These are phyloP conservation scores for Parasitella parasitica DNA, from an alignment of 371 early-diverging fungal genomes.

Conservation along the genomic window DNA sequence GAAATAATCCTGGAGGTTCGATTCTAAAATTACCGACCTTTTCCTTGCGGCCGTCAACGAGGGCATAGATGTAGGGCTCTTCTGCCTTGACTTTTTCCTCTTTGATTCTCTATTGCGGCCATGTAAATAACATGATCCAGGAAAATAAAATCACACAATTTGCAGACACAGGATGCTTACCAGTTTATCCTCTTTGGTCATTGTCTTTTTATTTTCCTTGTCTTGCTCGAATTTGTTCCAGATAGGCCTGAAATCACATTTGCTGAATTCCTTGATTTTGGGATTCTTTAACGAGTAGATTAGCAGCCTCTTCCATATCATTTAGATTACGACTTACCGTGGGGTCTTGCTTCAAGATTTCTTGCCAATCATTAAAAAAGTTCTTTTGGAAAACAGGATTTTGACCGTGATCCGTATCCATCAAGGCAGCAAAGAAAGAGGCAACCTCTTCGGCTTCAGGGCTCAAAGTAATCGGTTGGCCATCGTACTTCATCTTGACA, in stretches of 20 bases:
- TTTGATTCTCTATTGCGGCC: slow-evolving; percentile 51
- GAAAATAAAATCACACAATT: neutral
- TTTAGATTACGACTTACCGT: slow-evolving; percentile 47
- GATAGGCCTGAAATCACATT: slow-evolving; percentile 92
- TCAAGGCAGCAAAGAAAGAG: slow-evolving; percentile 86
- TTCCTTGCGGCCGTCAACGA: slow-evolving; percentile 90
- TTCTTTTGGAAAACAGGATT: slow-evolving; percentile 88
- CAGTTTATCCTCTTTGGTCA: slow-evolving; percentile 91
- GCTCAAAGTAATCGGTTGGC: slow-evolving; percentile 65
- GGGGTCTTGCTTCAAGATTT: slow-evolving; percentile 62
- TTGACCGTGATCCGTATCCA: slow-evolving; percentile 83
- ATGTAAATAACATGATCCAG: neutral
- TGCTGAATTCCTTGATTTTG: slow-evolving; percentile 74
- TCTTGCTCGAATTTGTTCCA: slow-evolving; percentile 74
- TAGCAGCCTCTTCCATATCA: neutral
- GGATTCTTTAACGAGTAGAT: slow-evolving; percentile 14
- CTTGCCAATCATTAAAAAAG: slow-evolving; percentile 88
- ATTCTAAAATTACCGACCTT: slow-evolving; percentile 97
- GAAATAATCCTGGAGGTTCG: slow-evolving; percentile 96
- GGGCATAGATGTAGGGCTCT: slow-evolving; percentile 73
- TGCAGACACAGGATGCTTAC: slow-evolving; percentile 22
- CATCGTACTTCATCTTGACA: slow-evolving; percentile 86
- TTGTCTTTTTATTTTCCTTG: slow-evolving; percentile 77
- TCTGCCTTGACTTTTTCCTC: slow-evolving; percentile 75
- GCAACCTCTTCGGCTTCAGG: slow-evolving; percentile 95